Percentiles rank a stretch among this genome's conserved stretches.
Evolutionary conservation across 768 basidiomycete genomes (phyloP).

Genomic region (Kwoniella bestiolae): DNA sequence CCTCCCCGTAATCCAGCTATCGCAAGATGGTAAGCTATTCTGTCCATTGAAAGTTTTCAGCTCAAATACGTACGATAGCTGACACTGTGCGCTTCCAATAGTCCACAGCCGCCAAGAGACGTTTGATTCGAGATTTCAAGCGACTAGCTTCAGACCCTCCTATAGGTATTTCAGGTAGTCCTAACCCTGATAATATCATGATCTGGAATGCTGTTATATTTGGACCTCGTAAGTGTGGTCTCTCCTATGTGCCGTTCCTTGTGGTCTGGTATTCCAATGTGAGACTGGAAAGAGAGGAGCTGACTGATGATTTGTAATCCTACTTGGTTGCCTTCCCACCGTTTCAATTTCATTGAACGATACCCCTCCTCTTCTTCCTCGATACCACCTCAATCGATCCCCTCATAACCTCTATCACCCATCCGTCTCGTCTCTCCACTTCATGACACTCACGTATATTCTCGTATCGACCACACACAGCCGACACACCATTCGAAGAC

Average conservation of each 20-base stretch:
- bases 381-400: no score
- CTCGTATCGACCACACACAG: conserved; percentile 59
- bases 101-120: conserved; percentile 93
- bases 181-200: conserved; percentile 98
- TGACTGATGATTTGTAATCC: background rate
- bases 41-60: no score
- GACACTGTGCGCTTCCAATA: conserved; percentile 49
- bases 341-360: no score
- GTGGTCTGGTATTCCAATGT: background rate
- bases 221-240: conserved; percentile 75
- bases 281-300: background rate
- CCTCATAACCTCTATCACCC: no score
- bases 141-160: conserved; percentile 92
- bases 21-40: conserved; percentile 13
- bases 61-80: no score
- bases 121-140: conserved; percentile 98
- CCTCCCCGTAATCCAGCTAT: background rate
- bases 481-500: conserved; percentile 98
- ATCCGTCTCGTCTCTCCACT: no score
- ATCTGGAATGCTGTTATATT: conserved; percentile 99
- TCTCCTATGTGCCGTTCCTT: background rate
- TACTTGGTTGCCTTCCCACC: no score
- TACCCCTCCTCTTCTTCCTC: no score
- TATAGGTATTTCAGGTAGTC: conserved; percentile 93
- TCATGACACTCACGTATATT: background rate